Evolutionary conservation across 2,329 filamentous ascomycete species (phyloP).

Genomic region (Phyllosticta paracitricarpa): DNA sequence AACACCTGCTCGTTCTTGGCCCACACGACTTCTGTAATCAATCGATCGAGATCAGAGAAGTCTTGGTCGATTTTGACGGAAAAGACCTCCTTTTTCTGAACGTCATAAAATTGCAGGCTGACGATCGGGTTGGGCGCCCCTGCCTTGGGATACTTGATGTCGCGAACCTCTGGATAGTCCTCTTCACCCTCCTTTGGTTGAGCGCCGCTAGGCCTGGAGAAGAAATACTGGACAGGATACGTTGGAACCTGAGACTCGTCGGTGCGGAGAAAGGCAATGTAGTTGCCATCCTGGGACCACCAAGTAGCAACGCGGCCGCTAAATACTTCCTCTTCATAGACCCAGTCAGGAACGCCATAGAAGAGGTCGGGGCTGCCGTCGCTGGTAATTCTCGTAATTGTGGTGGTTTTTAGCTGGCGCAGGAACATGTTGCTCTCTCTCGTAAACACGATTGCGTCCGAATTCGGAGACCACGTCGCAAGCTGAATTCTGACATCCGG

Average conservation of each 20-base stretch:
- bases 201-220: conserved; percentile 72
- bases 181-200: conserved; percentile 62
- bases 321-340: conserved; percentile 85
- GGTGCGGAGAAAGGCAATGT: conserved; percentile 82
- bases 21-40: conserved; percentile 93
- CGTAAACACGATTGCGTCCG: conserved; percentile 82
- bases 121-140: conserved; percentile 90
- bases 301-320: conserved; percentile 72
- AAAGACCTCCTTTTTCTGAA: conserved; percentile 67
- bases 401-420: conserved; percentile 51
- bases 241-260: conserved; percentile 88
- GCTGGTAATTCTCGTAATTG: conserved; percentile 63
- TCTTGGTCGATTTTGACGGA: conserved; percentile 66
- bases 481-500: conserved; percentile 63
- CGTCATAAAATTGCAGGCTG: conserved; percentile 78
- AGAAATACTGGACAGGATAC: conserved; percentile 87
- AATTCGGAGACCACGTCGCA: conserved; percentile 80
- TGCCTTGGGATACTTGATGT: conserved; percentile 97
- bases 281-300: conserved; percentile 89
- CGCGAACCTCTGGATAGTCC: conserved; percentile 76
- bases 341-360: conserved; percentile 96
- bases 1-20: conserved; percentile 69
- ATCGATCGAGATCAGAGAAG: conserved; percentile 69
- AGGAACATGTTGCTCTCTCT: conserved; percentile 84
- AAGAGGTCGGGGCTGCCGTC: conserved; percentile 86